Base-by-base conservation (phyloP, 2,329 filamentous ascomycete genomes). In the Lasiodiplodia citricola region DNA sequence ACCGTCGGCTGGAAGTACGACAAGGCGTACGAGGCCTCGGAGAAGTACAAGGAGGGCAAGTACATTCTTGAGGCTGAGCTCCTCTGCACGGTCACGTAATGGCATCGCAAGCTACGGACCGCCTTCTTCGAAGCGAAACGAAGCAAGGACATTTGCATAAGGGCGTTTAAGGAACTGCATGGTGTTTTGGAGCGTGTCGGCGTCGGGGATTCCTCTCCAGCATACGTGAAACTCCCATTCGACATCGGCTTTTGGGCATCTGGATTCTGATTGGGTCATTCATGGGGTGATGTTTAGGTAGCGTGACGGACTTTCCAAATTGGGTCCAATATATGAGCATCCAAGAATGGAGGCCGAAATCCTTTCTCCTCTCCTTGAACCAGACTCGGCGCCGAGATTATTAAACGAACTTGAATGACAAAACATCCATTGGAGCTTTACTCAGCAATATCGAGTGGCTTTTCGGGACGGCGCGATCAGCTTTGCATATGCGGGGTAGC, bases 1-100 rank as follows among this genome's bases (percentile, higher is more conserved):
- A 92, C 91, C 37, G 96, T 99, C 66, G 96, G 96, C 44, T 99
- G 96, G 96, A 98, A 97, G 81, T 99, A 99, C 80, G 96, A 99
- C 82, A 97, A 96, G 83, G 96, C 96, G 1, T 98, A 92, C 79
- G 96, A 99, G 83, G 81, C 85, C 41, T 90, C 87, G 72, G 95
- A 99, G 87, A 97, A 97, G 83, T 99, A 99, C 83, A 99, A 99
- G 85, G 96, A 99, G 85, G 94, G 94, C 68, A 99, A 98, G 83
- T 98, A 92, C 79, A 99, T 99, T 70, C 86, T 99, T 68, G 95
- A 98, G 84, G 92, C 92, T 38, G 94, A 97, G 83, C 82, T 97
- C 72, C 85, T 98, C 50, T 95, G 92, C 80, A 90, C 89, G 73
- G 94, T 97, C 66, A 84, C 79, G 58, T 64, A 64, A 35, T 28